Percentiles rank a stretch among this genome's conserved stretches.
phyloP scores from a whole-genome alignment of 345 rosid species.

The Raphanus raphanistrum region DNA sequence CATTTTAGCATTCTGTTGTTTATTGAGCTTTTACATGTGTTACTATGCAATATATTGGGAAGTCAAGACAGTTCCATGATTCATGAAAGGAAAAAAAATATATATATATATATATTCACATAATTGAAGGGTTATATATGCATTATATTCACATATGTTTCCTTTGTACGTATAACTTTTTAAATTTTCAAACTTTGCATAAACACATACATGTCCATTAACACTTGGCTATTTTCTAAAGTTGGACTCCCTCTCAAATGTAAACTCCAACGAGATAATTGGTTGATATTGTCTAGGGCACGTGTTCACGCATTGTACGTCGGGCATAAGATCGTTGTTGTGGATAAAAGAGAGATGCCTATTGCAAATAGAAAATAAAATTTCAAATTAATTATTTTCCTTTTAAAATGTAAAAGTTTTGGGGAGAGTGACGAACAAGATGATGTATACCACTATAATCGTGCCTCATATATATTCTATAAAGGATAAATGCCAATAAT shows the following conservation, averaged over 20 bases:
- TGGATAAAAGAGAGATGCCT: conserved; percentile 18
- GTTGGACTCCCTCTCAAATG: background rate
- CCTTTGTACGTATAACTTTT: background rate
- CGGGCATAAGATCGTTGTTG: conserved; percentile 11
- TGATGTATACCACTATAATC: conserved; percentile 41
- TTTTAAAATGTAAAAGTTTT: background rate
- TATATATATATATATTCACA: background rate
- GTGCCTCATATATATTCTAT: conserved; percentile 26
- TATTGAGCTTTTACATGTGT: conserved; percentile 23
- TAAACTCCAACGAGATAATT: conserved; percentile 2
- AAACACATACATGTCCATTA: background rate
- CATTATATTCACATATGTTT: background rate
- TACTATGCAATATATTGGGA: conserved; percentile 19
- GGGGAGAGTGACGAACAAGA: conserved; percentile 39
- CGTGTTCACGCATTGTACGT: conserved; percentile 29
- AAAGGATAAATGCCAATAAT: conserved; percentile 34
- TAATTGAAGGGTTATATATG: background rate
- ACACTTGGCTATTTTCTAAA: background rate
- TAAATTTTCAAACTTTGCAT: background rate
- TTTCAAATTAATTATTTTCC: background rate
- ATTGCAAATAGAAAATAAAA: conserved; percentile 13
- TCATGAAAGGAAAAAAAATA: background rate
- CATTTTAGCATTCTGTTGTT: background rate
- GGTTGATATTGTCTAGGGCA: conserved; percentile 9
- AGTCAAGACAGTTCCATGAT: conserved; percentile 9